Percentiles rank a stretch among this genome's conserved stretches.
Evolutionary conservation across 305 asterid species (phyloP).

Genomic region (Rubia tinctorum): DNA sequence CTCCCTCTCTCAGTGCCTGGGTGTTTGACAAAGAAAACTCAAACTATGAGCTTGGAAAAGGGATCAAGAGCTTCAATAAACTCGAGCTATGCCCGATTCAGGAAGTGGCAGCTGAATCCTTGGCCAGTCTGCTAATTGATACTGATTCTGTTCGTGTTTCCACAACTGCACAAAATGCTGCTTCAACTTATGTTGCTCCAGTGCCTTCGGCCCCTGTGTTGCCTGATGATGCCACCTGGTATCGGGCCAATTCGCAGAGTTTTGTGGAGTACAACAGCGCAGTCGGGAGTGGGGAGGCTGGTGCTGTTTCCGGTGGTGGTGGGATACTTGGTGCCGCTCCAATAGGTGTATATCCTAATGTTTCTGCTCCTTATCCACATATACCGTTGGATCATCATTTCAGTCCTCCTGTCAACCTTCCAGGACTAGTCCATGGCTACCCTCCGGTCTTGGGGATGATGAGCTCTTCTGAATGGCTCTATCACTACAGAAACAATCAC

Average conservation of each 20-base stretch:
- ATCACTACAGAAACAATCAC: conserved; percentile 73
- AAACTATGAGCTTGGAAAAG: conserved; percentile 36
- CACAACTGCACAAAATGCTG: conserved; percentile 26
- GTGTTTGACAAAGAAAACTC: conserved; percentile 39
- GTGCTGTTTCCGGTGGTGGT: conserved; percentile 10
- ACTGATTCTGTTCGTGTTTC: conserved; percentile 28
- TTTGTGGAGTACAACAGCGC: conserved; percentile 27
- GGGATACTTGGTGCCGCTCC: conserved; percentile 81
- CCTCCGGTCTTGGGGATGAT: conserved; percentile 70
- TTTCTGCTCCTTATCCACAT: conserved; percentile 19
- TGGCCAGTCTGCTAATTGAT: conserved; percentile 36
- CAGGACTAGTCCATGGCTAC: conserved; percentile 51
- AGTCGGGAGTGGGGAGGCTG: conserved; percentile 36
- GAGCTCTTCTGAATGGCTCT: conserved; percentile 95
- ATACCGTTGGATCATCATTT: conserved; percentile 16
- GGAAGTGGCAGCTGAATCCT: conserved; percentile 49
- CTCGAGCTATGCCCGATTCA: conserved; percentile 54
- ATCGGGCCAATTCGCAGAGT: conserved; percentile 29
- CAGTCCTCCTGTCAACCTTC: conserved; percentile 29
- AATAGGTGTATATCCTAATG: conserved; percentile 27
- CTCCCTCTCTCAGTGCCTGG: conserved; percentile 88
- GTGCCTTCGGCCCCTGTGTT: conserved; percentile 81
- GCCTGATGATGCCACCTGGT: conserved; percentile 63
- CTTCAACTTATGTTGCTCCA: conserved; percentile 46
- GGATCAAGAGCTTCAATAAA: conserved; percentile 25